Conservation (phyloP, 2,329 filamentous ascomycete genomes). For the Nemania diffusa region DNA sequence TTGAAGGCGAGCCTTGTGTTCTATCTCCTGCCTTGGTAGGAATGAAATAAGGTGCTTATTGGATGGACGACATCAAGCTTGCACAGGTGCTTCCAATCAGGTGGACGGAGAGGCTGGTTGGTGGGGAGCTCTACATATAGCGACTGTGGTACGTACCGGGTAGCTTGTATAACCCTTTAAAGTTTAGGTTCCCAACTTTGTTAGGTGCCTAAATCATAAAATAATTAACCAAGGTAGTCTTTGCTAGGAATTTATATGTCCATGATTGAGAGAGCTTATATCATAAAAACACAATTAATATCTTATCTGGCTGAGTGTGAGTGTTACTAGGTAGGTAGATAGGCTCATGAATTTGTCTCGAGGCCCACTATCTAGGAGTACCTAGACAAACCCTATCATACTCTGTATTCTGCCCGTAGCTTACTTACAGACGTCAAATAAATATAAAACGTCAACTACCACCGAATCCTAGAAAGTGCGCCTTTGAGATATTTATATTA, state of each 20-base stretch:
- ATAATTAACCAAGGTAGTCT: no score
- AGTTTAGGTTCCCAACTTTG: no score
- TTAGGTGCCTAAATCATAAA: no score
- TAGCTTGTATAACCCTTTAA: no score
- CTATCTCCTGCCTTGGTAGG: not conserved
- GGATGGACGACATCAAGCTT: conserved; percentile 24
- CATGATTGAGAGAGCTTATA: no score
- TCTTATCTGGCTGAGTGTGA: not conserved
- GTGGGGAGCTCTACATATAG: no score
- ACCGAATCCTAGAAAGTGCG: not conserved
- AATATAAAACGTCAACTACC: not conserved
- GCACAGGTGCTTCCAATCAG: conserved; percentile 29
- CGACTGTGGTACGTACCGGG: no score
- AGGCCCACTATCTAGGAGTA: not conserved
- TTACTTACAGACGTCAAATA: not conserved
- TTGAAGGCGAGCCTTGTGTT: conserved; percentile 13
- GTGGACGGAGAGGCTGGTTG: conserved; percentile 18
- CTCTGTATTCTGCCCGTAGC: not conserved
- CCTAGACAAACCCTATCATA: not conserved
- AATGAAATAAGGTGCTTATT: conserved; percentile 24
- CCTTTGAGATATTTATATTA: not conserved
- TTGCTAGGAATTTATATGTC: no score
- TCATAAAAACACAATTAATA: not conserved
- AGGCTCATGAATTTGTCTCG: not conserved
- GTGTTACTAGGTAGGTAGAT: not conserved